phyloP scores from a whole-genome alignment of 129 eudicot species.

The Silybum marianum region DNA sequence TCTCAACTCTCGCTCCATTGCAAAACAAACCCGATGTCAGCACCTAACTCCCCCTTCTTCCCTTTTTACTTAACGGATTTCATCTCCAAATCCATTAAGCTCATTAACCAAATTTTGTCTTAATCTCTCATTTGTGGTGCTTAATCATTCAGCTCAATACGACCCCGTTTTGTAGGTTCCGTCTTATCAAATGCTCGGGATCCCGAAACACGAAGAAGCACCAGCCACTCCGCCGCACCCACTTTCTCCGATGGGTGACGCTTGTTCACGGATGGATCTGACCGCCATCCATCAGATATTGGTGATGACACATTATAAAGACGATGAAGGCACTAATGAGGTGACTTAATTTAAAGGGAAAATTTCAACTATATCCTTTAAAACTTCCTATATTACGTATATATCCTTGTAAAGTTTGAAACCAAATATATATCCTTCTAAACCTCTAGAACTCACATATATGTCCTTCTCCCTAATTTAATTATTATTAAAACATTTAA shows the following conservation, averaged over 20 bases:
- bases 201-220: slow-evolving; percentile 78
- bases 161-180: slow-evolving; percentile 52
- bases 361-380: no score
- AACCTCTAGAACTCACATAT: no score
- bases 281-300: slow-evolving; percentile 81
- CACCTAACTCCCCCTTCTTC: slow-evolving; percentile 1
- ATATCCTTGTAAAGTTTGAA: no score
- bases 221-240: slow-evolving; percentile 80
- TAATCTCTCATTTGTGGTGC: background rate
- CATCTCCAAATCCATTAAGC: background rate
- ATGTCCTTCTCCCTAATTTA: no score
- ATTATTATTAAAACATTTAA: no score
- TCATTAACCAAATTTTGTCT: background rate
- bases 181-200: slow-evolving; percentile 83
- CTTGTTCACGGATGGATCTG: slow-evolving; percentile 83
- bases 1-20: slow-evolving; percentile 66
- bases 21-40: slow-evolving; percentile 77
- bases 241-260: slow-evolving; percentile 96
- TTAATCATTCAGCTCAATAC: background rate
- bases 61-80: background rate
- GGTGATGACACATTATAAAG: slow-evolving; percentile 71
- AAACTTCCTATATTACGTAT: no score
- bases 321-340: slow-evolving; percentile 89
- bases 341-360: slow-evolving; percentile 36
- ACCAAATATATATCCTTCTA: no score